Base-by-base conservation (phyloP, 179 eudicot species). In the Camellia oleifera region DNA sequence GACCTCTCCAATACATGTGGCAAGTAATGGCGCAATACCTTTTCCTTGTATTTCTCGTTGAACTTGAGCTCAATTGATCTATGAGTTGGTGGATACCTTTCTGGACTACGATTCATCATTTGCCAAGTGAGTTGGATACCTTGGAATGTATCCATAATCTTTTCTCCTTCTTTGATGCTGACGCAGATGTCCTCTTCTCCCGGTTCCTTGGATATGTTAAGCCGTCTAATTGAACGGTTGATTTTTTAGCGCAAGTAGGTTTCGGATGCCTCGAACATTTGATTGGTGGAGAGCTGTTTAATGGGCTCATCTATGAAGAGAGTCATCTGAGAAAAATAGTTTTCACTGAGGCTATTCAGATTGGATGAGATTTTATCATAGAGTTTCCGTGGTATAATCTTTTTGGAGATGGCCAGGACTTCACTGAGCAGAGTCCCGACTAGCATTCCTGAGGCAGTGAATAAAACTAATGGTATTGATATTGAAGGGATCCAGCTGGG, bases 361-460 rank as follows among this genome's bases (percentile, higher is more conserved):
- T 76, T 63, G 13, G 80, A 17, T 4, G 69, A 14, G 46, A 87
- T 14, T 78, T 82, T 82, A 45, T 26, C 74, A 18, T 82, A 81
- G n/a, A 81, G 56, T 0, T 82, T 81, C 4, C 40, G 54, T 0
- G 89, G 89, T 40, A 87, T 82, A 42, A 87, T 44, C 48, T 84
- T 83, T 63, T 79, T 75, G 74, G 87, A n/a, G 45, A 78, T 40
- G 68, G 5, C 15, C 57, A 18, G 75, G 53, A 57, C 67, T 78
- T 69, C 81, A 42, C 57, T 78, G 66, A 78, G 23, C 8, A 85
- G 77, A 5, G 88, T 80, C 0, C 87, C 82, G 20, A 84, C 26
- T 6, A 88, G 87, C 85, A 86, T 82, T 9, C 68, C n/a, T 2
- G 87, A 62, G 17, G 88, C 86, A 7, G 88, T 79, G 3, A 88